Percentiles rank a stretch among this genome's conserved stretches.
Evolutionary conservation across 2,329 filamentous ascomycete species (phyloP).

Genomic region (Calonectria hawksworthii): DNA sequence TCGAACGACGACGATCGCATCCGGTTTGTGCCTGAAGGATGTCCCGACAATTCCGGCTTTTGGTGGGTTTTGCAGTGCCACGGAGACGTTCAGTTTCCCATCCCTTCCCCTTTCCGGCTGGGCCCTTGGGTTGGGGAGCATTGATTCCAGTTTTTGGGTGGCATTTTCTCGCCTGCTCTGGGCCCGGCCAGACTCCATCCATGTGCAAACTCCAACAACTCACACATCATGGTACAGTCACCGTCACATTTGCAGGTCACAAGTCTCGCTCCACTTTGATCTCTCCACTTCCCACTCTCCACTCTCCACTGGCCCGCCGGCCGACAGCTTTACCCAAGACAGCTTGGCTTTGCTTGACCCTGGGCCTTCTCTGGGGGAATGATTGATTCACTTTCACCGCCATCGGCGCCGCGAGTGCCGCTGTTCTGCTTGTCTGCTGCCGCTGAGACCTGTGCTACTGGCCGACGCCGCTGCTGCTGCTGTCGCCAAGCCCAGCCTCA

Average conservation of each 20-base stretch:
- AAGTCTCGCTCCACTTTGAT: slow-evolving; percentile 23
- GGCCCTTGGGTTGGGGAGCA: background rate
- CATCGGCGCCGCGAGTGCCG: slow-evolving; percentile 39
- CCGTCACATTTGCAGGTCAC: slow-evolving; percentile 21
- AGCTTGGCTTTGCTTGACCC: slow-evolving; percentile 22
- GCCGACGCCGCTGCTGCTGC: slow-evolving; percentile 3
- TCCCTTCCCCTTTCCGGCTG: background rate
- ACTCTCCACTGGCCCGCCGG: slow-evolving; percentile 25
- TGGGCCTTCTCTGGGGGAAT: slow-evolving; percentile 29
- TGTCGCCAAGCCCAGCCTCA: slow-evolving; percentile 8
- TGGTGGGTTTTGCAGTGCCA: background rate
- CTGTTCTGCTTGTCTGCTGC: slow-evolving; percentile 14
- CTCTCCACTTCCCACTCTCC: slow-evolving; percentile 18
- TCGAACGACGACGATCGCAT: background rate
- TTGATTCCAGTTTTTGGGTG: slow-evolving; percentile 3
- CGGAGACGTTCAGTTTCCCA: background rate
- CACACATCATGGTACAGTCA: slow-evolving; percentile 17
- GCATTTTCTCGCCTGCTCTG: slow-evolving; percentile 4
- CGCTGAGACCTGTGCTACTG: background rate
- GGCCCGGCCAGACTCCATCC: background rate
- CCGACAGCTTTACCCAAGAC: slow-evolving; percentile 24
- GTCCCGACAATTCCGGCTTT: slow-evolving; percentile 1
- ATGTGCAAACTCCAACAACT: slow-evolving; percentile 5
- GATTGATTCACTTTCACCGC: slow-evolving; percentile 48
- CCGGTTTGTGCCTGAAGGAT: slow-evolving; percentile 1